Percentiles rank a stretch among this genome's conserved stretches.
Evolutionary conservation across 2,329 filamentous ascomycete genomes (phyloP).

Genomic region (Davidsoniella australis): DNA sequence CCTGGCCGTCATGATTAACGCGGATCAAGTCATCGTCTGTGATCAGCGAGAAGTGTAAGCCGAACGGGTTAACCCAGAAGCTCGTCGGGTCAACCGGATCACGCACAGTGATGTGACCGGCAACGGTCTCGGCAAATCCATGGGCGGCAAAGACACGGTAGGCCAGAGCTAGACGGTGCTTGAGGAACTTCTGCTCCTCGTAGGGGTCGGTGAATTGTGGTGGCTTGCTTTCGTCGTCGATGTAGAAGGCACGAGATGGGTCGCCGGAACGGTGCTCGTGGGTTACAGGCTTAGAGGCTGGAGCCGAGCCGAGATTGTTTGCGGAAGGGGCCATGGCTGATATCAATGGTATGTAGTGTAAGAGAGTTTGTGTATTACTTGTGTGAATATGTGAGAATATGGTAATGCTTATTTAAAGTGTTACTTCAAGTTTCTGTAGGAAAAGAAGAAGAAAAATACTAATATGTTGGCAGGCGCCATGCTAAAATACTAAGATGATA

Average conservation of each 20-base stretch:
- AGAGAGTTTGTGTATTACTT: no score
- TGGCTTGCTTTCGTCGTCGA: slow-evolving; percentile 4
- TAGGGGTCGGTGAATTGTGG: slow-evolving; percentile 16
- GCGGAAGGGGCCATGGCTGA: no score
- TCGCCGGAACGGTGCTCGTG: background rate
- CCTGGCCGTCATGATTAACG: slow-evolving; percentile 41
- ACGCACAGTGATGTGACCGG: slow-evolving; percentile 49
- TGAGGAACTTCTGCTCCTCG: slow-evolving; percentile 34
- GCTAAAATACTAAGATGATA: no score
- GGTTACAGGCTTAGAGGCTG: background rate
- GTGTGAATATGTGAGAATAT: no score
- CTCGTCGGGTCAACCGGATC: slow-evolving; percentile 41
- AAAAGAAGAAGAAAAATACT: no score
- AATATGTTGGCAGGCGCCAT: no score
- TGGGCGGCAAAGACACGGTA: slow-evolving; percentile 42
- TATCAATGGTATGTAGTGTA: no score
- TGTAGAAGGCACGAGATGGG: background rate
- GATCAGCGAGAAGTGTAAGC: slow-evolving; percentile 43
- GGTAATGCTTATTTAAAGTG: no score
- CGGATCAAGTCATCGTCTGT: slow-evolving; percentile 50
- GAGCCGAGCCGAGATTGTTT: no score
- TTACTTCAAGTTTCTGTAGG: no score
- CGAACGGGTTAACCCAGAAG: slow-evolving; percentile 54
- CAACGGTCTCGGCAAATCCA: slow-evolving; percentile 43
- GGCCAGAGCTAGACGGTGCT: slow-evolving; percentile 34